Conservation (phyloP, 1,284 basidiomycete genomes). For the Megacollybia platyphylla region DNA sequence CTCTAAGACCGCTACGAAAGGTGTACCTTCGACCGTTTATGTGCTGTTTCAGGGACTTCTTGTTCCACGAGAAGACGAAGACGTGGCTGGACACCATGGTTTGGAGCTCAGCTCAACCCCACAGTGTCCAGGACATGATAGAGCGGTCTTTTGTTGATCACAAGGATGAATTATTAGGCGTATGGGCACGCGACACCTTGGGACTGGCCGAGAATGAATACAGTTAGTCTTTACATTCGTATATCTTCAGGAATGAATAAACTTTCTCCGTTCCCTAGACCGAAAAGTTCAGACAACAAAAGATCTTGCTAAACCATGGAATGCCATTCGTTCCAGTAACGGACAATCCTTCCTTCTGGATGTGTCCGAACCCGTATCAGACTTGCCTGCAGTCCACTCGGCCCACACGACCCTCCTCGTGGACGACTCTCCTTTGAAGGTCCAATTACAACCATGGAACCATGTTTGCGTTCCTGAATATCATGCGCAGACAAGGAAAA, state of each 20-base stretch:
- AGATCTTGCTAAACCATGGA: conserved; percentile 69
- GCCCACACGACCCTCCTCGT: conserved; percentile 64
- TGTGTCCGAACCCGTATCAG: not conserved
- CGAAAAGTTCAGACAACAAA: conserved; percentile 64
- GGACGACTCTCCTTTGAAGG: conserved; percentile 74
- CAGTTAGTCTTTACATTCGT: conserved; percentile 28
- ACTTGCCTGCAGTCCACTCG: conserved; percentile 27
- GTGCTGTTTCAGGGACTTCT: conserved; percentile 46
- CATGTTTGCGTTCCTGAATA: conserved; percentile 70
- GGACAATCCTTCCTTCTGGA: not conserved
- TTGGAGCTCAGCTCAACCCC: conserved; percentile 78
- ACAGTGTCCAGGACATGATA: conserved; percentile 68
- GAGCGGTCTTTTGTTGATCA: conserved; percentile 35
- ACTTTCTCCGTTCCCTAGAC: conserved; percentile 19
- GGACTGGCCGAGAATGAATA: conserved; percentile 48
- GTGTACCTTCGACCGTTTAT: conserved; percentile 62
- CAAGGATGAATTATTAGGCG: conserved; percentile 34
- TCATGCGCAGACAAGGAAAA: conserved; percentile 25
- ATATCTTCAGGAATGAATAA: conserved; percentile 4
- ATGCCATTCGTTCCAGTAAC: conserved; percentile 19
- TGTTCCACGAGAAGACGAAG: conserved; percentile 42
- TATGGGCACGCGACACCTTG: conserved; percentile 75
- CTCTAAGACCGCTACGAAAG: conserved; percentile 19
- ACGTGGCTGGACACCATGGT: conserved; percentile 72
- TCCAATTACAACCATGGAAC: conserved; percentile 68